Evolutionary conservation across 2,329 filamentous ascomycete species (phyloP).

Genomic region (Rasamsonia emersonii): DNA sequence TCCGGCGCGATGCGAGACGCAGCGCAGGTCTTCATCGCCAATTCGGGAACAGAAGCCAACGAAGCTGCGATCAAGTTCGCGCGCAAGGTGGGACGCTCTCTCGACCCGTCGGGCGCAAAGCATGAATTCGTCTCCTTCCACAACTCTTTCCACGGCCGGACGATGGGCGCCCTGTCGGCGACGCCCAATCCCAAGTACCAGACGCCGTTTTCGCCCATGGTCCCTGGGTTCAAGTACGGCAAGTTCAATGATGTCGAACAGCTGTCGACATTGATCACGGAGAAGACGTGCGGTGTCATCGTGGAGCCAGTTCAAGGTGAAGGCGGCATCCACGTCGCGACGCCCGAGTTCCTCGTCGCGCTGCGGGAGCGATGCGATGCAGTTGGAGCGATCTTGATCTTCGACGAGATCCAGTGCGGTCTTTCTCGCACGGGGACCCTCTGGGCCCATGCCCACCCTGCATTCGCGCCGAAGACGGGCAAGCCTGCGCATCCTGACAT

Average conservation of each 20-base stretch:
- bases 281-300: conserved; percentile 86
- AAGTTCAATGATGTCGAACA: conserved; percentile 71
- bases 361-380: conserved; percentile 77
- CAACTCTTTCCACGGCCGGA: conserved; percentile 90
- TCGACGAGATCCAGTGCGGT: conserved; percentile 97
- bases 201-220: conserved; percentile 86
- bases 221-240: conserved; percentile 84
- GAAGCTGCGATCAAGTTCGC: conserved; percentile 97
- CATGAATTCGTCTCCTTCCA: conserved; percentile 83
- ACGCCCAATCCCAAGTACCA: conserved; percentile 98
- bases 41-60: conserved; percentile 94
- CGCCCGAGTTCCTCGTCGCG: conserved; percentile 70
- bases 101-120: conserved; percentile 65
- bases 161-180: conserved; percentile 90
- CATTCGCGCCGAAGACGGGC: conserved; percentile 34
- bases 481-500: conserved; percentile 84
- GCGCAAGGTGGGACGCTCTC: conserved; percentile 73
- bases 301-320: conserved; percentile 97
- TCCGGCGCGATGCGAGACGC: conserved; percentile 77
- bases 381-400: conserved; percentile 81
- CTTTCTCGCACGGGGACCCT: conserved; percentile 76
- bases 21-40: conserved; percentile 80
- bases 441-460: conserved; percentile 76
- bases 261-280: conserved; percentile 66
- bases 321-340: conserved; percentile 80